Evolutionary conservation across 2,329 filamentous ascomycete genomes (phyloP).

Genomic region (Fusarium armeniacum): DNA sequence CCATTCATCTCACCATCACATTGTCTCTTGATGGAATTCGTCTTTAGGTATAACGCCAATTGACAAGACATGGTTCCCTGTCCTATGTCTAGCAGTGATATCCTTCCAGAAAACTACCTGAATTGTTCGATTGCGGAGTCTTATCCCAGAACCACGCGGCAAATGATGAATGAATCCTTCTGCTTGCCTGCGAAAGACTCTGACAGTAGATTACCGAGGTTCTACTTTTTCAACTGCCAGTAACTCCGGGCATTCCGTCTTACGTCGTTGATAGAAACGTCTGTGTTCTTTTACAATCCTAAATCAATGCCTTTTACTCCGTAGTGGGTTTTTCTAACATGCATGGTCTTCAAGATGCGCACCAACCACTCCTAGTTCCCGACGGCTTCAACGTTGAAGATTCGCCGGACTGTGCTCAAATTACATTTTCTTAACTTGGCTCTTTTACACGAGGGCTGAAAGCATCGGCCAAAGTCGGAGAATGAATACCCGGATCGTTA

Average conservation of each 20-base stretch:
- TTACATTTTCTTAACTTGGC: neutral
- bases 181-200: neutral
- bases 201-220: neutral
- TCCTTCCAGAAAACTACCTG: conserved; percentile 37
- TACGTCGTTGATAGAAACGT: conserved; percentile 7
- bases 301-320: conserved; percentile 12
- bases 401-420: conserved; percentile 25
- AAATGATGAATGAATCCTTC: neutral
- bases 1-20: conserved; percentile 4
- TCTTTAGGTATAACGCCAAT: neutral
- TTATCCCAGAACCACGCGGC: conserved; percentile 25
- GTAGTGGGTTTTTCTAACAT: neutral
- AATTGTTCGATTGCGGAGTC: conserved; percentile 32
- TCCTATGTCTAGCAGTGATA: neutral
- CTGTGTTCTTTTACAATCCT: conserved; percentile 18
- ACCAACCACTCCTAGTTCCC: conserved; percentile 37
- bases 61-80: conserved; percentile 2
- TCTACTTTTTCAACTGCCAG: neutral
- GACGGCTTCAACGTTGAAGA: conserved; percentile 17
- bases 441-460: conserved; percentile 6
- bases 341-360: conserved; percentile 24
- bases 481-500: neutral
- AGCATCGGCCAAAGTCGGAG: conserved; percentile 48
- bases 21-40: conserved; percentile 9
- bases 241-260: conserved; percentile 1